phyloP scores from a whole-genome alignment of 2,329 filamentous ascomycete species.

The Colletotrichum endophyticum region DNA sequence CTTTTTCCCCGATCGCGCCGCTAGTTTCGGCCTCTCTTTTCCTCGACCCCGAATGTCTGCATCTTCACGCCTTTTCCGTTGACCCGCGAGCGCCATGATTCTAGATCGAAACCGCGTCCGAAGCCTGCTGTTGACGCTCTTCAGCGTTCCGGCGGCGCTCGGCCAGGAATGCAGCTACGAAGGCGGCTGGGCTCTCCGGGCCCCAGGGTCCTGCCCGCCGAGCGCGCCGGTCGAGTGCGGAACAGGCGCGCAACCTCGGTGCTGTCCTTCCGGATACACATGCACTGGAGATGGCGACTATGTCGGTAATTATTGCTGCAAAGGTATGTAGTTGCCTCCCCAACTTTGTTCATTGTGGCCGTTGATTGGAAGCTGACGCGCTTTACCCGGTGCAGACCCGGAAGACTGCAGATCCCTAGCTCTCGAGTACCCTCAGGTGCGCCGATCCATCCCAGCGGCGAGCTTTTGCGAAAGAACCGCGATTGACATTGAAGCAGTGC shows the following conservation, averaged over 20 bases:
- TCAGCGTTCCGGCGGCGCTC: not conserved
- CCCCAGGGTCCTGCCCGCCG: not conserved
- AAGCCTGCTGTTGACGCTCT: not conserved
- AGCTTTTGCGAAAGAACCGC: no score
- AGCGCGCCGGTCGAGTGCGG: slow-evolving; percentile 1
- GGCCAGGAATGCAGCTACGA: slow-evolving; percentile 1
- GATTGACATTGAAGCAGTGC: no score
- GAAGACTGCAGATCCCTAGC: not conserved
- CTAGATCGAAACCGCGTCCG: accelerated
- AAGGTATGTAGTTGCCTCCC: not conserved
- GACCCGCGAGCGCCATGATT: not conserved
- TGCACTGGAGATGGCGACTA: slow-evolving; percentile 3
- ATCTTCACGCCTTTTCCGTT: not conserved
- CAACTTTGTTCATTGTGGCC: not conserved
- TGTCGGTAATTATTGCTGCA: slow-evolving; percentile 1
- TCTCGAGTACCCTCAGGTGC: not conserved
- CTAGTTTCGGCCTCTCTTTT: not conserved
- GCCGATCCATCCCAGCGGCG: no score
- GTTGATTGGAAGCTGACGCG: not conserved
- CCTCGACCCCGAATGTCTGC: not conserved
- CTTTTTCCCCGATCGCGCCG: accelerated
- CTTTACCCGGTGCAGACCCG: not conserved
- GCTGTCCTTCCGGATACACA: not conserved
- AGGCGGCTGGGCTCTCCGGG: slow-evolving; percentile 1
- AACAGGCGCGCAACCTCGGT: not conserved